Conservation (phyloP, 2,329 filamentous ascomycete species). For the Orbilia quercus region DNA sequence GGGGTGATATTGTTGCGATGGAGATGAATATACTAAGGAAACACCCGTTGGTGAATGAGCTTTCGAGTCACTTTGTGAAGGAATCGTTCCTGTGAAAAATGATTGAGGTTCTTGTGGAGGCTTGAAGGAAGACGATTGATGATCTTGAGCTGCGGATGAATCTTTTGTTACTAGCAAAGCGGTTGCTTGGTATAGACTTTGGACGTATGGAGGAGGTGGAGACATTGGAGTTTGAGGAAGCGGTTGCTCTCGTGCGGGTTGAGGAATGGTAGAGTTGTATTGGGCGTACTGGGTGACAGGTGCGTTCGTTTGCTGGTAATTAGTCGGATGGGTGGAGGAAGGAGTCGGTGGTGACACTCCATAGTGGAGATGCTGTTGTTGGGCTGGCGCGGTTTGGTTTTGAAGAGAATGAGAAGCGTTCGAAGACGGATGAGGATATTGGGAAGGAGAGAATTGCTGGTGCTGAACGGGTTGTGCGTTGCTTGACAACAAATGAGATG, state of each 20-base stretch:
- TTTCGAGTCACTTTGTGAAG: no score
- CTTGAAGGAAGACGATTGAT: no score
- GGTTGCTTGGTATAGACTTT: not conserved
- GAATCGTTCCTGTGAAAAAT: no score
- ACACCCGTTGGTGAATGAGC: no score
- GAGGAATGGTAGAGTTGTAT: not conserved
- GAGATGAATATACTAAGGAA: no score
- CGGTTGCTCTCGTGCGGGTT: not conserved
- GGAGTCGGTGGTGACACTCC: slow-evolving; percentile 22
- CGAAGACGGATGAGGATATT: not conserved
- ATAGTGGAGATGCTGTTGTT: not conserved
- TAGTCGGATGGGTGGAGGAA: slow-evolving; percentile 12
- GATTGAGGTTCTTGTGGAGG: no score
- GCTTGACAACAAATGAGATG: not conserved
- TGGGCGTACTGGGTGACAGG: slow-evolving; percentile 14
- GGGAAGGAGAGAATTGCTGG: not conserved
- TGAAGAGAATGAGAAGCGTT: slow-evolving; percentile 2
- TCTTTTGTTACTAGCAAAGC: not conserved
- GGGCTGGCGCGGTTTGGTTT: not conserved
- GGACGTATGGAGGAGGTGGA: slow-evolving; percentile 36
- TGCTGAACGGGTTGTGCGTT: not conserved
- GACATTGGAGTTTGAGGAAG: slow-evolving; percentile 20
- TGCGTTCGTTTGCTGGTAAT: slow-evolving; percentile 7
- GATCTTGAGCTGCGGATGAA: no score
- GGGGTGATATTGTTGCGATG: not conserved